These are phyloP conservation scores for Cerioporus squamosus DNA, from an alignment of 1,284 basidiomycete genomes.

Conservation along the genomic window DNA sequence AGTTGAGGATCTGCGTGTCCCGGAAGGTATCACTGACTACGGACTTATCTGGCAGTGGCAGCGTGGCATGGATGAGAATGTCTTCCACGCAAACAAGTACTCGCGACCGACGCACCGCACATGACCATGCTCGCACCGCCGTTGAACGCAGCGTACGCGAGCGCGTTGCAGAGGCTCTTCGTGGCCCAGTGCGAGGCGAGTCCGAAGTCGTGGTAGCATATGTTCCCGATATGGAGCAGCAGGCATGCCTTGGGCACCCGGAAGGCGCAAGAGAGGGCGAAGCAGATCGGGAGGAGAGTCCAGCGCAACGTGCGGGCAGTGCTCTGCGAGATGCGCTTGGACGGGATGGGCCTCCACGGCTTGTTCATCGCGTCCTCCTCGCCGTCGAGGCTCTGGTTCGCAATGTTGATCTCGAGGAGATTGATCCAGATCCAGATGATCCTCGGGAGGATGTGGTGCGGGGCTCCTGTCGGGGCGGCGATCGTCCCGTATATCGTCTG, in stretches of 20 bases:
- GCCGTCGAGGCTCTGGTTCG: conserved; percentile 45
- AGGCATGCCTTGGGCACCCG: neutral
- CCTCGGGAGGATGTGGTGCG: too few relatives aligned
- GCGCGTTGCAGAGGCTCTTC: conserved; percentile 41
- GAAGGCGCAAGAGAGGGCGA: conserved; percentile 26
- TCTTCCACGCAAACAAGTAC: neutral
- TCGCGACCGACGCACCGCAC: conserved; percentile 4
- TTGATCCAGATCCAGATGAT: conserved; percentile 48
- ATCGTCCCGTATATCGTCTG: too few relatives aligned
- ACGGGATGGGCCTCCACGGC: conserved; percentile 48
- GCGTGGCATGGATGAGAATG: too few relatives aligned
- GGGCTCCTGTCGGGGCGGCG: too few relatives aligned
- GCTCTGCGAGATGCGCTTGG: conserved; percentile 40
- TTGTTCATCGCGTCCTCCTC: conserved; percentile 50
- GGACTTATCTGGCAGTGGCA: too few relatives aligned
- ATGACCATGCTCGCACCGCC: conserved; percentile 22
- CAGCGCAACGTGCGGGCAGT: conserved; percentile 40
- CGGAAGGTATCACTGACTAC: too few relatives aligned
- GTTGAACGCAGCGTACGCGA: conserved; percentile 34
- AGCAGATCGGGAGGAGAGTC: conserved; percentile 39
- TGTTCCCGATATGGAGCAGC: conserved; percentile 34
- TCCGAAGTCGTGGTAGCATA: conserved; percentile 40
- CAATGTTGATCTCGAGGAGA: conserved; percentile 44
- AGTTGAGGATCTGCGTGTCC: neutral
- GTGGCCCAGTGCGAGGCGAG: conserved; percentile 39